Evolutionary conservation across 2,329 filamentous ascomycete genomes (phyloP), one percentile per base, ranked within the genome.

Genomic region (Diaporthe amygdali): DNA sequence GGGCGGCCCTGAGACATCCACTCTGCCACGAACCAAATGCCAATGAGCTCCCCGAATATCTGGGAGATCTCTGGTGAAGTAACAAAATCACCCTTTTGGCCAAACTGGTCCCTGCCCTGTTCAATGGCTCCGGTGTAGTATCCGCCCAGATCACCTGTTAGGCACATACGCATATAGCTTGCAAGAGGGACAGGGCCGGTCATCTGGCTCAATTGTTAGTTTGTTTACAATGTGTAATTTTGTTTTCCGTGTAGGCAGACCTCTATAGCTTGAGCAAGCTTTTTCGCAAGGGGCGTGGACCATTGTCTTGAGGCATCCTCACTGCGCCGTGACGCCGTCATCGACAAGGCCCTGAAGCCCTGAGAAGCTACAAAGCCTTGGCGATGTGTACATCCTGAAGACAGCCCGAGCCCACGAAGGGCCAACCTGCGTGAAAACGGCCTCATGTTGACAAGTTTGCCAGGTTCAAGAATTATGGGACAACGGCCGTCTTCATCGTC

Each of bases 61-160:
- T 98, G 96, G 0, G 95, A 98, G 76, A 99, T 98, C 82, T 99
- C 96, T 0, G 96, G 96, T 0, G 95, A 98, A 0, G 96, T 99
- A 66, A 98, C 92, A 79, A 99, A 99, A 82, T 99, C 96, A 32
- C 96, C 96, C 78, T 94, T 93, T 69, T 89, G 85, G n/a, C 96
- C 96, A 77, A 99, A 99, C 74, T 96, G 95, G 78, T 98, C 95
- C 56, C 91, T 89, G 25, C 88, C 91, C 72, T 90, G 83, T 68
- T 88, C 87, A 52, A 92, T 87, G 30, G 91, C 89, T 6, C 92
- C 90, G 0, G 95, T 98, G 83, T 99, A 99, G 84, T 99, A 99
- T 68, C 96, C 96, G 71, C 94, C 95, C 47, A 94, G 84, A 73
- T 96, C 94, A 14, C 94, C 93, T 0, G 96, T 99, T 74, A 99